phyloP scores from a whole-genome alignment of 2,329 filamentous ascomycete genomes.

The Polychaeton citri region DNA sequence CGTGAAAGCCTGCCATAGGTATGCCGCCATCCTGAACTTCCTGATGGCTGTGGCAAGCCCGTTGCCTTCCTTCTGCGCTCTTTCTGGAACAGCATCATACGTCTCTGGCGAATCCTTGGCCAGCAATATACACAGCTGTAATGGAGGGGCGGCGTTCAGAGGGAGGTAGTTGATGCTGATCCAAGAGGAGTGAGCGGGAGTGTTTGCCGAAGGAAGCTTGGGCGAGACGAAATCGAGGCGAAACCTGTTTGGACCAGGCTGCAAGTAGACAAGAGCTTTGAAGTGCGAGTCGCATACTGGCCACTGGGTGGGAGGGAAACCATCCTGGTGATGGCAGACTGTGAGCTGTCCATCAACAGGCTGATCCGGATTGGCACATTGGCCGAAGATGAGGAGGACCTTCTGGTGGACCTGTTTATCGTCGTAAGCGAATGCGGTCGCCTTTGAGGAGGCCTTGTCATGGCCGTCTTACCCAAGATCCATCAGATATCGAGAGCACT shows the following conservation, averaged over 20 bases:
- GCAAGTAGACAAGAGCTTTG: constrained; percentile 82
- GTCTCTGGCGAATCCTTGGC: constrained; percentile 78
- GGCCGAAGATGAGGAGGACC: constrained; percentile 66
- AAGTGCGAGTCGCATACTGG: constrained; percentile 82
- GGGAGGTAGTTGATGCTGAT: constrained; percentile 80
- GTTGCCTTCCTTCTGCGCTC: constrained; percentile 68
- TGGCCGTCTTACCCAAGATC: constrained; percentile 69
- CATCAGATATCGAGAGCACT: constrained; percentile 65
- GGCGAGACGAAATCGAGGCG: constrained; percentile 76
- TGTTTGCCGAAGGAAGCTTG: constrained; percentile 58
- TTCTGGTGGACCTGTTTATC: constrained; percentile 81
- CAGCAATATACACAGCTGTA: constrained; percentile 79
- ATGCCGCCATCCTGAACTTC: constrained; percentile 91
- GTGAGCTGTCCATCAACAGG: constrained; percentile 67
- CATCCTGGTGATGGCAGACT: constrained; percentile 70
- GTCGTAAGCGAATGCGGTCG: no score
- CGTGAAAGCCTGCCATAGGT: constrained; percentile 94
- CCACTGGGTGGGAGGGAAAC: constrained; percentile 72
- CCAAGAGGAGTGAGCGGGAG: constrained; percentile 62
- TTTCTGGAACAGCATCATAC: constrained; percentile 69
- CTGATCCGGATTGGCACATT: constrained; percentile 61
- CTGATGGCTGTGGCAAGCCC: constrained; percentile 63
- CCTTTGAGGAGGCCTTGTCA: background rate
- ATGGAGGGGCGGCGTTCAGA: constrained; percentile 60
- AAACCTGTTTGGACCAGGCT: constrained; percentile 76